phyloP scores from a whole-genome alignment of 2,329 filamentous ascomycete genomes.

The Samsoniella hepiali region DNA sequence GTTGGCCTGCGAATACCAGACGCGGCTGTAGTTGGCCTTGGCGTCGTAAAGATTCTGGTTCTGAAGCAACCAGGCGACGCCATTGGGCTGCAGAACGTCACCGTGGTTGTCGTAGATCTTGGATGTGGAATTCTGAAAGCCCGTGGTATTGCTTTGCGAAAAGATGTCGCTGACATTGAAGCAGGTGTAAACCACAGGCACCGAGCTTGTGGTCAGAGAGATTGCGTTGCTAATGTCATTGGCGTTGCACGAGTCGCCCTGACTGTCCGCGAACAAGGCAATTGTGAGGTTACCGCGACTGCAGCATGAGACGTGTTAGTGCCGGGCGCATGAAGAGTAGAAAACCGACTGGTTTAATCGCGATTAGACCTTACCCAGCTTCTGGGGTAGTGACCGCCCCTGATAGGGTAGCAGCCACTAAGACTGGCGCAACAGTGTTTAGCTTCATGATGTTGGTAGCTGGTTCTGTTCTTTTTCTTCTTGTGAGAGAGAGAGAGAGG shows the following conservation, averaged over 20 bases:
- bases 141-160: slow-evolving; percentile 20
- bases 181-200: slow-evolving; percentile 21
- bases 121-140: slow-evolving; percentile 18
- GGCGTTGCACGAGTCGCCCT: slow-evolving; percentile 19
- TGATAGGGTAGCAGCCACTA: neutral
- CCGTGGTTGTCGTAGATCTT: slow-evolving; percentile 1
- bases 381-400: neutral
- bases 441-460: neutral
- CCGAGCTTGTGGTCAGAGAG: slow-evolving; percentile 19
- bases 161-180: slow-evolving; percentile 26
- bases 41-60: slow-evolving; percentile 20
- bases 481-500: too few relatives aligned
- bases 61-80: slow-evolving; percentile 20
- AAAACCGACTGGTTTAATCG: neutral
- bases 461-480: neutral
- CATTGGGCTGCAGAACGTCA: slow-evolving; percentile 10
- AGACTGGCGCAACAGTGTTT: too few relatives aligned
- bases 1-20: slow-evolving; percentile 20
- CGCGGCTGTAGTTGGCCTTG: slow-evolving; percentile 21
- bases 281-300: slow-evolving; percentile 21
- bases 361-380: neutral
- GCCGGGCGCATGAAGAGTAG: too few relatives aligned
- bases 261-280: slow-evolving; percentile 18
- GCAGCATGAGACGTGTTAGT: neutral
- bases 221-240: slow-evolving; percentile 21